Evolutionary conservation across 73 alveolate genomes (phyloP), one percentile per base, ranked within the genome.

Genomic region (Effrenium voratum): DNA sequence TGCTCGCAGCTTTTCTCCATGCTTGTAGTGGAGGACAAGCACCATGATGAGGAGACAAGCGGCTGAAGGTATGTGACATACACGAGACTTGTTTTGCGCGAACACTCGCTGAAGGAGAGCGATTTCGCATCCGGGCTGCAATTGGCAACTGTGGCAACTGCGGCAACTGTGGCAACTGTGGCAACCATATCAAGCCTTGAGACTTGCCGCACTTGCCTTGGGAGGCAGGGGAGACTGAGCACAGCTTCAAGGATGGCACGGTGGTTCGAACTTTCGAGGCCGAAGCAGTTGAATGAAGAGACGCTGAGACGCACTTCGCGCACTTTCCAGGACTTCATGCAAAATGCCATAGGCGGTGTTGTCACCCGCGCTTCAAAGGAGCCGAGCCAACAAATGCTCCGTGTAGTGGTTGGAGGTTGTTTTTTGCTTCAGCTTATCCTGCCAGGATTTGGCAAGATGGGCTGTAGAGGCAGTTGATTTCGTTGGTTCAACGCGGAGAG

Each of bases 301-400:
- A 12, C 28, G 63, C 63, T 8, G 26, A 19, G 8, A 12, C 26
- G 19, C 19, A 19, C 19, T 52, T 52, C 19, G 63, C 63, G 8
- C 63, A 52, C 8, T 6, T 22, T 72, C 47, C 63, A 87, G 95
- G 95, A 87, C 44, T 87, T 87, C 68, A 87, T 87, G 95, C 41
- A 87, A 70, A 87, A 87, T 63, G 95, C 95, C n/a, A 87, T 87
- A 46, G 95, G 95, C 13, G 95, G 95, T 4, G 95, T 87, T 46
- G 95, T 87, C 72, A 87, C 95, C 28, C 85, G 95, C 30, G 95
- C 95, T 32, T 66, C 95, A 63, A 87, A 87, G 95, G 95, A 38
- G 6, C 36, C 26, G 46, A 49, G 15, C 22, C 22, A 22, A 15
- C 68, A 55, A 55, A 12, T 22, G 12, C 68, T 55, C 22, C 22